A percentile compares a stretch with the other conserved stretches of the same genome.
phyloP scores from a whole-genome alignment of 129 eudicot genomes.

The Ambrosia artemisiifolia region DNA sequence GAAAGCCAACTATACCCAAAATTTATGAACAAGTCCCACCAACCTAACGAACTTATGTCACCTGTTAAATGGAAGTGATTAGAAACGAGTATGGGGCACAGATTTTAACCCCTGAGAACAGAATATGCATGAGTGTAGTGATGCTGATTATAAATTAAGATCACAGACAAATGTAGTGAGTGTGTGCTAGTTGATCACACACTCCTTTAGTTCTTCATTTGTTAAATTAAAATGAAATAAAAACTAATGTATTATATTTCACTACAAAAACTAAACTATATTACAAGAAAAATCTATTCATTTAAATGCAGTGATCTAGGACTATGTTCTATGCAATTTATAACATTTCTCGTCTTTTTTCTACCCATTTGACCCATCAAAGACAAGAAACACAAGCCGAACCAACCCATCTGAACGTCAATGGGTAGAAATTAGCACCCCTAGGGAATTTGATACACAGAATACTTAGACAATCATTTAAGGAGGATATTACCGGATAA shows the following conservation, averaged over 20 bases:
- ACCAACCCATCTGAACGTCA: background rate
- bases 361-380: background rate
- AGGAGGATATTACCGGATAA: constrained; percentile 52
- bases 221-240: background rate
- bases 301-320: background rate
- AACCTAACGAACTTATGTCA: constrained; percentile 63
- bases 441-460: background rate
- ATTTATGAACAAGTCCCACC: constrained; percentile 89
- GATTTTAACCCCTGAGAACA: background rate
- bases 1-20: constrained; percentile 47
- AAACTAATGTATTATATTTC: background rate
- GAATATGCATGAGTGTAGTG: background rate
- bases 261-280: background rate
- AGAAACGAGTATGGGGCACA: background rate
- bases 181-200: background rate
- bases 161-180: no score
- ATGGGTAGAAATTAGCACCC: background rate
- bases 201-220: background rate
- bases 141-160: background rate
- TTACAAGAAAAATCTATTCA: background rate
- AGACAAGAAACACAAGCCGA: background rate
- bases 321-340: background rate
- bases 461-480: background rate
- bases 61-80: constrained; percentile 37
- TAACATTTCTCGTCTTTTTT: background rate